phyloP scores from a whole-genome alignment of 129 eudicot genomes.

The Deinandra increscens region DNA sequence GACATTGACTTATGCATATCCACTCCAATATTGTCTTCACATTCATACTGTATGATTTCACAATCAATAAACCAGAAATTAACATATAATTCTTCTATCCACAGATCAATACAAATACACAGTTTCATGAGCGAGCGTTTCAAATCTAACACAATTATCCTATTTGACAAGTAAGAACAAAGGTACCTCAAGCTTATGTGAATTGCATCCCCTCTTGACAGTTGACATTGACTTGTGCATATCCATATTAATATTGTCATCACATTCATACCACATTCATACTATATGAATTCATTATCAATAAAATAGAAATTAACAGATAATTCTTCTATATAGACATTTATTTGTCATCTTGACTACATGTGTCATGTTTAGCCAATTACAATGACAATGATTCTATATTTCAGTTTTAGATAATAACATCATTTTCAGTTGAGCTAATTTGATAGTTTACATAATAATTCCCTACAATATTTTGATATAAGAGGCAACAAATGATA shows the following conservation, averaged over 20 bases:
- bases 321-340: not conserved
- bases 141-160: conserved; percentile 13
- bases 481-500: too few relatives aligned
- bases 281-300: conserved; percentile 21
- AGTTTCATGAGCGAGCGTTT: not conserved
- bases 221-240: conserved; percentile 2
- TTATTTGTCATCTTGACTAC: too few relatives aligned
- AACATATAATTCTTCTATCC: conserved; percentile 1
- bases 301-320: conserved; percentile 12
- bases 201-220: conserved; percentile 22
- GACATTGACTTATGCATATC: conserved; percentile 7
- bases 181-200: conserved; percentile 36
- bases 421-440: too few relatives aligned
- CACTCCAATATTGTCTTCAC: conserved; percentile 25
- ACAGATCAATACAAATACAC: not conserved
- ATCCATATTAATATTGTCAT: conserved; percentile 24
- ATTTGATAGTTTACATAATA: too few relatives aligned
- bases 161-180: conserved; percentile 22
- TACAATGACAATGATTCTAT: too few relatives aligned
- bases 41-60: conserved; percentile 21
- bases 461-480: too few relatives aligned
- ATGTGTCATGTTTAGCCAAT: too few relatives aligned
- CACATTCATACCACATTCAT: too few relatives aligned
- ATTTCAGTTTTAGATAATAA: too few relatives aligned
- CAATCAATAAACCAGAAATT: conserved; percentile 13